Conservation (phyloP, 371 early-diverging fungal species). For the Syncephalastrum racemosum region DNA sequence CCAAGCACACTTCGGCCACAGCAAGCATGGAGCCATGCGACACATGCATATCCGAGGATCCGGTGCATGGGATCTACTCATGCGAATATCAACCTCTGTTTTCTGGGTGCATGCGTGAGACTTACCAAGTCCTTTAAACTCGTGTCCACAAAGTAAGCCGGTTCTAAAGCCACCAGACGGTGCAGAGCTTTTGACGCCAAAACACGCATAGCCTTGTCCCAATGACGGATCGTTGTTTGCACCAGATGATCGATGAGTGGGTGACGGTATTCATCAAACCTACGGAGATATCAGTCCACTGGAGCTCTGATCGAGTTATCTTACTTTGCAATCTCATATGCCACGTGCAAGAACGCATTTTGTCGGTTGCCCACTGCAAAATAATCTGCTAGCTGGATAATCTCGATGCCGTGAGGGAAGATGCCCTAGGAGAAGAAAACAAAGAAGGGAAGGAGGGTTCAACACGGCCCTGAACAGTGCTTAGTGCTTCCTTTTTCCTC, state of each 20-base stretch:
- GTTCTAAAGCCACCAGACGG: conserved; percentile 58
- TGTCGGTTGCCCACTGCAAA: conserved; percentile 85
- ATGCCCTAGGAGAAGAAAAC: conserved; percentile 49
- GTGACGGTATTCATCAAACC: conserved; percentile 72
- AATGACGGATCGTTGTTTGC: conserved; percentile 67
- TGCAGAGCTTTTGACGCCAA: conserved; percentile 74
- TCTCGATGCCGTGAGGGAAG: conserved; percentile 92
- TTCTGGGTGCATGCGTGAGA: background rate
- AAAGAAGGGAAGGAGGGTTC: background rate
- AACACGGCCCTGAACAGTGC: too few species aligned
- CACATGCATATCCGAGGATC: conserved; percentile 60
- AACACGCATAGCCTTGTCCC: conserved; percentile 84
- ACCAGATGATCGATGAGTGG: conserved; percentile 74
- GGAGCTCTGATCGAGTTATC: conserved; percentile 4
- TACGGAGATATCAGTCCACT: conserved; percentile 23
- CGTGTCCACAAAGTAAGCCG: conserved; percentile 51
- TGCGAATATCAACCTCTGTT: too few species aligned
- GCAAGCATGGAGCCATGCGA: conserved; percentile 82
- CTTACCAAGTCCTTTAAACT: conserved; percentile 49
- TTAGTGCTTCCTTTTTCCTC: background rate
- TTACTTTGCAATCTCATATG: conserved; percentile 72
- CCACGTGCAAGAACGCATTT: conserved; percentile 69
- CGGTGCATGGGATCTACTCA: conserved; percentile 55
- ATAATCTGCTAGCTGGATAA: conserved; percentile 89
- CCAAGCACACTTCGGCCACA: conserved; percentile 68